Conservation (phyloP, 176 grass and related monocot genomes). For the Carex scoparia region DNA sequence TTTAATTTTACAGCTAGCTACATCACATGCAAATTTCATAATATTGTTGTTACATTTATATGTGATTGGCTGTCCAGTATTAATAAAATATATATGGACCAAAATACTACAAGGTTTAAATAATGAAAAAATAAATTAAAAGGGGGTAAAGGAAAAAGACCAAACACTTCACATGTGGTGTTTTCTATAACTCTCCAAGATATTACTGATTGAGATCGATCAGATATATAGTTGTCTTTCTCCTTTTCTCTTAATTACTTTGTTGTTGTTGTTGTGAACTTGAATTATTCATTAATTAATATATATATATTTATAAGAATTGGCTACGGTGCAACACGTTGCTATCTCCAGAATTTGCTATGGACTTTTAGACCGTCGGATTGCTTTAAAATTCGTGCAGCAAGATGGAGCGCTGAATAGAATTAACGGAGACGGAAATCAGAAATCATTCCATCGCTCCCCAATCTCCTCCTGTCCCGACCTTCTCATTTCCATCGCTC, state of each 20-base stretch:
- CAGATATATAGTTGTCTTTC: background rate
- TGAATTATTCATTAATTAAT: background rate
- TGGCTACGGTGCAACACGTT: too few species aligned
- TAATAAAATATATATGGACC: background rate
- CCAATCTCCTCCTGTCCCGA: too few species aligned
- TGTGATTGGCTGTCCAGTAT: background rate
- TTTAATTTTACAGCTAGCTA: constrained; percentile 23
- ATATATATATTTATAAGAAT: background rate
- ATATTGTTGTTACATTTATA: constrained; percentile 9
- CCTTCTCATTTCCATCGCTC: too few species aligned
- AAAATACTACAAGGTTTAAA: constrained; percentile 5
- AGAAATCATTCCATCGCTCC: too few species aligned
- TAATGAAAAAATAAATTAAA: background rate
- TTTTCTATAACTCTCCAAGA: background rate
- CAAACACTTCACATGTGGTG: constrained; percentile 27
- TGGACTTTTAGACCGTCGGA: too few species aligned
- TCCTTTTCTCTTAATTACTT: background rate
- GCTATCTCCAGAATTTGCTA: too few species aligned
- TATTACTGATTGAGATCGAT: background rate
- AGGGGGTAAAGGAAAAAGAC: background rate
- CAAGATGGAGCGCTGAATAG: too few species aligned
- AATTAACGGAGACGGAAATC: too few species aligned
- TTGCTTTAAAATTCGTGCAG: too few species aligned
- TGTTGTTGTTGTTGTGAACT: background rate
- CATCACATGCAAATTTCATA: constrained; percentile 17